These are phyloP conservation scores for Aspergillus tanneri DNA, from an alignment of 2,329 filamentous ascomycete genomes.

Conservation along the genomic window DNA sequence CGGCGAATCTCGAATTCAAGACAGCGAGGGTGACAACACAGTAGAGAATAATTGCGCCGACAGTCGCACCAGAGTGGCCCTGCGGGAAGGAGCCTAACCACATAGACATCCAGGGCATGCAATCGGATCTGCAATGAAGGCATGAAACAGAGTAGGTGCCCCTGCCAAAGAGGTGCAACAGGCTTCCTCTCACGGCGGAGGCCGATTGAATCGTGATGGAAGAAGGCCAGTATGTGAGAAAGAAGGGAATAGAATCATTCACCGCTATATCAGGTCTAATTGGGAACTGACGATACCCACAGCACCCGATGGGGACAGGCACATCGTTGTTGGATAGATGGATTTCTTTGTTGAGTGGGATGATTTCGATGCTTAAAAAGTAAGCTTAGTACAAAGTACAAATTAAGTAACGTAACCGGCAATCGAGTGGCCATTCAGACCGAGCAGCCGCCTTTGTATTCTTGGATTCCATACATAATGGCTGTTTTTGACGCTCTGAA, in stretches of 20 bases:
- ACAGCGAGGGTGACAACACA: conserved; percentile 62
- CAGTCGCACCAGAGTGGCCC: conserved; percentile 68
- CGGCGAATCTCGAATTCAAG: conserved; percentile 61
- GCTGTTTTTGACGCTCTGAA: no score
- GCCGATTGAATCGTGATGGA: conserved; percentile 14
- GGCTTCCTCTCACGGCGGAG: conserved; percentile 13
- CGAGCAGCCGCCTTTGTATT: no score
- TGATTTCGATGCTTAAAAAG: no score
- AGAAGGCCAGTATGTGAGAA: background rate
- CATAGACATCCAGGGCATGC: conserved; percentile 32
- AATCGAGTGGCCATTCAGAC: no score
- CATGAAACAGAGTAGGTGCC: background rate
- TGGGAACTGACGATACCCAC: background rate
- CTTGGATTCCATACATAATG: no score
- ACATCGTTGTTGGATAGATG: background rate
- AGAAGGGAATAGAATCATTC: conserved; percentile 1
- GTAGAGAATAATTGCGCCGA: conserved; percentile 61
- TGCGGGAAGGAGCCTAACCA: conserved; percentile 62
- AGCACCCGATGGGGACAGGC: background rate
- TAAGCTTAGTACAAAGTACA: no score
- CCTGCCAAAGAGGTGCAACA: background rate
- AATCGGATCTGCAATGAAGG: background rate
- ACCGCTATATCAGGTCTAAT: background rate
- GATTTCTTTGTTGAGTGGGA: background rate
- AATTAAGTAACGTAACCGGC: no score